phyloP scores from a whole-genome alignment of 352 stramenopile species.

The Phytophthora lateralis region DNA sequence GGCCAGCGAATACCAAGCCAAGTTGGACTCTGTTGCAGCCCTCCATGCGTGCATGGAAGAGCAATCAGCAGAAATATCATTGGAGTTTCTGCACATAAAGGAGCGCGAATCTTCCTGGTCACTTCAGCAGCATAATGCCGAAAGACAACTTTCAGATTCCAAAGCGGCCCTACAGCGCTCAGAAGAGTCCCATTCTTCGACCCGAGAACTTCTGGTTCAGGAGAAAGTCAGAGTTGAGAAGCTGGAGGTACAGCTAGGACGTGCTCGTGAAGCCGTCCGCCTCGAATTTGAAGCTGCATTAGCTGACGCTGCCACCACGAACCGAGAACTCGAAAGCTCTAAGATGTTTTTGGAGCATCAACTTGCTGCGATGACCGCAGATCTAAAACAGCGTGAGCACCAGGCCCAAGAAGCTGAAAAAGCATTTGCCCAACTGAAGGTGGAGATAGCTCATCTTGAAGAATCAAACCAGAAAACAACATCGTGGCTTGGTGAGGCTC shows the following conservation, averaged over 20 bases:
- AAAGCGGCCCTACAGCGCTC: conserved; percentile 24
- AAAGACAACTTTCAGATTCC: conserved; percentile 39
- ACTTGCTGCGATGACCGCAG: conserved; percentile 11
- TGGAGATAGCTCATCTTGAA: conserved; percentile 26
- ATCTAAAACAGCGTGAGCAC: conserved; percentile 27
- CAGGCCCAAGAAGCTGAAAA: conserved; percentile 25
- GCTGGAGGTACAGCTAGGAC: conserved; percentile 29
- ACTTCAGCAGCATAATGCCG: conserved; percentile 47
- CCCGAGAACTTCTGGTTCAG: conserved; percentile 27
- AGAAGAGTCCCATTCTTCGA: conserved; percentile 32
- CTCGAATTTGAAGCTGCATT: conserved; percentile 46
- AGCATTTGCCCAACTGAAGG: conserved; percentile 24
- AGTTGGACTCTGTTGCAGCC: conserved; percentile 41
- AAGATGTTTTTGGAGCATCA: conserved; percentile 29
- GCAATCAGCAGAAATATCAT: conserved; percentile 45
- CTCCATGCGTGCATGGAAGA: conserved; percentile 46
- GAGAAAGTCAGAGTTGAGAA: conserved; percentile 41
- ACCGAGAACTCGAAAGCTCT: conserved; percentile 28
- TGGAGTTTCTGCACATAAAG: conserved; percentile 66
- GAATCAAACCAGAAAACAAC: conserved; percentile 19
- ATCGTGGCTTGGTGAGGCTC: conserved; percentile 16
- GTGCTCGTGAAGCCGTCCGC: conserved; percentile 25
- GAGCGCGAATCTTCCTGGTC: conserved; percentile 66
- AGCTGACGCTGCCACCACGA: conserved; percentile 36
- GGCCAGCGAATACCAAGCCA: conserved; percentile 48